Evolutionary conservation across 441 rosid species (phyloP).

Genomic region (Erysimum pusillum): DNA sequence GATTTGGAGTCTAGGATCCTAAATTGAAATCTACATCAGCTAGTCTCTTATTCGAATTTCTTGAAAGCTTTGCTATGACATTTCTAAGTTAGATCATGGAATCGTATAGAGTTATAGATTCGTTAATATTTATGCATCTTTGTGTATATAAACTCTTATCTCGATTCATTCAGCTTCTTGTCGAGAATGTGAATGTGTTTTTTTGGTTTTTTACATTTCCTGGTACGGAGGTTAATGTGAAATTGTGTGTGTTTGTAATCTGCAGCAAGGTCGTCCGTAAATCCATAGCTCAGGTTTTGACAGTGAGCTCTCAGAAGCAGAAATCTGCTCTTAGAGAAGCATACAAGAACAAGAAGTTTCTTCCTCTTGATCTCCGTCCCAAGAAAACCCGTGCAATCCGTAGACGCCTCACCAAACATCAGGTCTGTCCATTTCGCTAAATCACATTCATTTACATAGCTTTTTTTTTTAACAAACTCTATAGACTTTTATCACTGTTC

Average conservation of each 20-base stretch:
- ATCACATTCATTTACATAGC: not conserved
- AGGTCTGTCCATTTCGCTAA: conserved; percentile 50
- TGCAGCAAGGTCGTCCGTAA: conserved; percentile 79
- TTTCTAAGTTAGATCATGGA: not conserved
- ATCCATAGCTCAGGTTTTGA: conserved; percentile 94
- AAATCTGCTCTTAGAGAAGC: conserved; percentile 86
- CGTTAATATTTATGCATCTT: not conserved
- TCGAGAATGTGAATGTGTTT: not conserved
- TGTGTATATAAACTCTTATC: too few species aligned
- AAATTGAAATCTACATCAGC: not conserved
- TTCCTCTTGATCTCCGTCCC: conserved; percentile 97
- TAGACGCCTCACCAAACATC: conserved; percentile 88
- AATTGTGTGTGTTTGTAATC: conserved; percentile 11
- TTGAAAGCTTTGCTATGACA: not conserved
- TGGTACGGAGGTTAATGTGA: not conserved
- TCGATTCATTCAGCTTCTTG: not conserved
- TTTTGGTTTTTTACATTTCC: not conserved
- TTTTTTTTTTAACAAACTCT: not conserved
- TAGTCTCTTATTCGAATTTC: not conserved
- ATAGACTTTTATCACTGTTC: not conserved
- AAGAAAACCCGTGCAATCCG: conserved; percentile 97
- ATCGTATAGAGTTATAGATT: not conserved
- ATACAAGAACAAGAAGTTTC: conserved; percentile 82
- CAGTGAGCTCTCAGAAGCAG: conserved; percentile 92
- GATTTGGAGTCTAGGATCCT: not conserved